These are phyloP conservation scores for Austroboletus niveus DNA, from an alignment of 1,284 basidiomycete species.

Conservation along the genomic window DNA sequence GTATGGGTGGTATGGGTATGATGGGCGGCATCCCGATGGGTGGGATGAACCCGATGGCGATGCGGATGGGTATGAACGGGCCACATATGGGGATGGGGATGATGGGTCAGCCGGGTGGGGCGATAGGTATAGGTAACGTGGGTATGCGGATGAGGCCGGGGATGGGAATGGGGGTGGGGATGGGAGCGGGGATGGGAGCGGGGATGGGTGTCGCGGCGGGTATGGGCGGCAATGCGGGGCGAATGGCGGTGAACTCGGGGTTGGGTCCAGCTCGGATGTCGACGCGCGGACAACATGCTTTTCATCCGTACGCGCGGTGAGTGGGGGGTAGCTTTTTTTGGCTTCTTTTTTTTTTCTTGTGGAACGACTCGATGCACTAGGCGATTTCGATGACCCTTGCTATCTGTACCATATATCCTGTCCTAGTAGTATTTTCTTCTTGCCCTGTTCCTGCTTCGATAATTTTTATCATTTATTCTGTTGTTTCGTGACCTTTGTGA, in stretches of 20 bases:
- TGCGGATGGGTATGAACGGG: conserved; percentile 39
- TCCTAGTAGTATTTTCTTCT: too few relatives aligned
- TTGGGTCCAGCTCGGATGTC: conserved; percentile 54
- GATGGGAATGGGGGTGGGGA: conserved; percentile 32
- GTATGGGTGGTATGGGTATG: conserved; percentile 40
- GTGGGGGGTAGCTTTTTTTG: background rate
- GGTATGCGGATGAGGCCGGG: conserved; percentile 34
- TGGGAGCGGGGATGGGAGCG: conserved; percentile 15
- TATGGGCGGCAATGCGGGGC: conserved; percentile 35
- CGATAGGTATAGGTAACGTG: conserved; percentile 33
- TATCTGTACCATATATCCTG: conserved; percentile 35
- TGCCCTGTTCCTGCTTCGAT: too few relatives aligned
- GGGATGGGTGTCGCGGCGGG: conserved; percentile 34
- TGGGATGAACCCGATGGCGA: conserved; percentile 32
- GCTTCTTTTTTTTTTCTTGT: too few relatives aligned
- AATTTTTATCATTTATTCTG: too few relatives aligned
- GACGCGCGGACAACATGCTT: conserved; percentile 56
- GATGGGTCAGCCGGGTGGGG: conserved; percentile 27
- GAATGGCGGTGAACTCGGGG: conserved; percentile 43
- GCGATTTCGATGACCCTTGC: background rate
- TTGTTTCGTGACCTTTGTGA: too few relatives aligned
- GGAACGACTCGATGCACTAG: background rate
- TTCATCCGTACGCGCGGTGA: conserved; percentile 59
- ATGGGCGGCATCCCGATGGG: conserved; percentile 36
- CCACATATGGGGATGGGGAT: conserved; percentile 31